phyloP scores from a whole-genome alignment of 257 asterid genomes.

The Penstemon newberryi region DNA sequence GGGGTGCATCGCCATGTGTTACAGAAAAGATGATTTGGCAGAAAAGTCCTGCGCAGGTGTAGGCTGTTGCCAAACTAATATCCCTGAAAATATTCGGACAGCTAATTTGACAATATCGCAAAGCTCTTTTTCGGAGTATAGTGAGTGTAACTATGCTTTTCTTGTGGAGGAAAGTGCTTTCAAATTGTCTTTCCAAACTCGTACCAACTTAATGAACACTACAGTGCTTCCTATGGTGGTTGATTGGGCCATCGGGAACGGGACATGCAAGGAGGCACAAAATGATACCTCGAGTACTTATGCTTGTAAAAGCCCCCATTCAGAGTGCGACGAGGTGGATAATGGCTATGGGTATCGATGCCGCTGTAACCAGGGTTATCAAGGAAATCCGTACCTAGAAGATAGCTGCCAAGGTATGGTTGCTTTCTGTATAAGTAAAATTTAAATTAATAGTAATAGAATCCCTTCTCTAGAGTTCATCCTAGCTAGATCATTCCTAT shows the following conservation, averaged over 20 bases:
- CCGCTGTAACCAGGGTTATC: slow-evolving; percentile 28
- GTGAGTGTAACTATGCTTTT: slow-evolving; percentile 32
- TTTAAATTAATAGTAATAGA: no score
- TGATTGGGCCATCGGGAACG: slow-evolving; percentile 42
- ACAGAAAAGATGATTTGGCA: not conserved
- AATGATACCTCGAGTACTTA: slow-evolving; percentile 4
- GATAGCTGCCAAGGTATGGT: slow-evolving; percentile 33
- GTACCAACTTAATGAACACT: slow-evolving; percentile 8
- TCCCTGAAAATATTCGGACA: slow-evolving; percentile 11
- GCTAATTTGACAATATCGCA: not conserved
- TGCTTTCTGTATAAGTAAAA: no score
- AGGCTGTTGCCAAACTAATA: slow-evolving; percentile 30
- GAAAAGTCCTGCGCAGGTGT: slow-evolving; percentile 19
- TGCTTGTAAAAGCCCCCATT: slow-evolving; percentile 28
- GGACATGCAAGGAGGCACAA: slow-evolving; percentile 24
- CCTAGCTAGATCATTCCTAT: no score
- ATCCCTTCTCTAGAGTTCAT: no score
- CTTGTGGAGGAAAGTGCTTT: slow-evolving; percentile 27
- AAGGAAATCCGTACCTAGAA: slow-evolving; percentile 35
- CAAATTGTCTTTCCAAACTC: slow-evolving; percentile 7
- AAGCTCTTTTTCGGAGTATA: not conserved
- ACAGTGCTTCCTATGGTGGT: slow-evolving; percentile 27
- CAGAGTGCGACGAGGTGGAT: slow-evolving; percentile 8
- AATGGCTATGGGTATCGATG: slow-evolving; percentile 36
- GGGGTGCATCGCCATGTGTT: slow-evolving; percentile 31